Conservation (phyloP, 2,329 filamentous ascomycete species). For the Podosphaera fusca region DNA sequence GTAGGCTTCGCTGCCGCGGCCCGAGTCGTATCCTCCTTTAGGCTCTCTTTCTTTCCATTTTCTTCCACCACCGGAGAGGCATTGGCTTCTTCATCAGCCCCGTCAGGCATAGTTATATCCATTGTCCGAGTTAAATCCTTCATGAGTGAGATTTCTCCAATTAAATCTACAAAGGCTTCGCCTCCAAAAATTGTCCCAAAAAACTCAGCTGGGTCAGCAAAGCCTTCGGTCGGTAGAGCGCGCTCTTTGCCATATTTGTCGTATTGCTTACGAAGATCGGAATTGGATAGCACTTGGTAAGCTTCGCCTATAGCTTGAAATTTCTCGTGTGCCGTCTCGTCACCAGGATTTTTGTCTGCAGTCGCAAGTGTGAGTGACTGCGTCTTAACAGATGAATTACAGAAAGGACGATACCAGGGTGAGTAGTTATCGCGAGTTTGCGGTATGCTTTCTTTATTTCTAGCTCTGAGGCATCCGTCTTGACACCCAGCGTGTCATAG, state of each 20-base stretch:
- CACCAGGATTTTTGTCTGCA: slow-evolving; percentile 88
- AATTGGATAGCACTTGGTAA: slow-evolving; percentile 65
- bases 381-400: not conserved
- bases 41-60: slow-evolving; percentile 30
- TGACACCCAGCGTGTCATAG: slow-evolving; percentile 55
- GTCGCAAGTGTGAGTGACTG: not conserved
- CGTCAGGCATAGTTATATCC: slow-evolving; percentile 82
- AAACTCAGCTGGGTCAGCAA: slow-evolving; percentile 91
- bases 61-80: slow-evolving; percentile 35
- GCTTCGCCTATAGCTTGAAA: slow-evolving; percentile 71
- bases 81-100: slow-evolving; percentile 35
- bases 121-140: slow-evolving; percentile 95
- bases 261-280: slow-evolving; percentile 72
- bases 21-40: slow-evolving; percentile 17
- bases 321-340: slow-evolving; percentile 78
- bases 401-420: slow-evolving; percentile 20
- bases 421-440: slow-evolving; percentile 81
- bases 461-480: slow-evolving; percentile 64
- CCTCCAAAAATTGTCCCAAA: slow-evolving; percentile 97
- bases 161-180: slow-evolving; percentile 86
- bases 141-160: slow-evolving; percentile 95
- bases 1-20: slow-evolving; percentile 4
- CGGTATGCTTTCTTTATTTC: slow-evolving; percentile 96
- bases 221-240: slow-evolving; percentile 73
- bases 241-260: slow-evolving; percentile 95